A percentile compares a stretch with the other conserved stretches of the same genome.
Evolutionary conservation across 495 filamentous ascomycete species (phyloP).

Genomic region (Xylaria telfairii): DNA sequence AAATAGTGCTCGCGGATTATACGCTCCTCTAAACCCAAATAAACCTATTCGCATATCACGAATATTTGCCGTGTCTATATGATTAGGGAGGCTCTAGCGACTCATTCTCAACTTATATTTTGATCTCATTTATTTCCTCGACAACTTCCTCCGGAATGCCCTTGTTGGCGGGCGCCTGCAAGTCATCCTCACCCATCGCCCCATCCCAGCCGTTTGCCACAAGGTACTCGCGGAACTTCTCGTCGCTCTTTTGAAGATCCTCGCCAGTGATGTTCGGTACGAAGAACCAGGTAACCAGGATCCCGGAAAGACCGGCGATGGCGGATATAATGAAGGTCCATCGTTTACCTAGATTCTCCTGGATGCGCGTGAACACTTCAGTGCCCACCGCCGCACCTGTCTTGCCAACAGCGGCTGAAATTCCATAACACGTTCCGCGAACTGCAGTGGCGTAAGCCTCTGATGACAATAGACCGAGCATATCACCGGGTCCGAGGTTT

Average conservation of each 20-base stretch:
- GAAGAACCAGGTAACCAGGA: conserved; percentile 59
- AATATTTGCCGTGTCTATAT: too few relatives aligned
- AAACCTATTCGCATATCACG: too few relatives aligned
- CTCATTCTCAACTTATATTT: too few relatives aligned
- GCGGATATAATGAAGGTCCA: conserved; percentile 63
- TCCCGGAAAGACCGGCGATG: conserved; percentile 57
- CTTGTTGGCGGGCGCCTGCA: conserved; percentile 9
- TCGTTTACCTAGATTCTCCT: conserved; percentile 46
- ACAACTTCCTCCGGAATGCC: background rate
- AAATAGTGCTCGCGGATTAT: too few relatives aligned
- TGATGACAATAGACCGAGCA: conserved; percentile 57
- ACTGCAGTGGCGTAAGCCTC: conserved; percentile 59
- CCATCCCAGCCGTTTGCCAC: conserved; percentile 56
- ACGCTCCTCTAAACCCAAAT: too few relatives aligned
- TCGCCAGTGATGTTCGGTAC: conserved; percentile 55
- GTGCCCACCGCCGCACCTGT: conserved; percentile 60
- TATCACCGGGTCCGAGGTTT: conserved; percentile 60
- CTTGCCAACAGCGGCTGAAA: conserved; percentile 61
- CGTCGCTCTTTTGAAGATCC: conserved; percentile 50
- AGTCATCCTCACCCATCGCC: conserved; percentile 47
- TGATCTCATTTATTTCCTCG: background rate
- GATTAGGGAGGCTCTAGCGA: too few relatives aligned
- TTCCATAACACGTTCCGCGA: conserved; percentile 57
- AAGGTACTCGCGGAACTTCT: conserved; percentile 53
- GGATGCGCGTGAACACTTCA: conserved; percentile 56